Base-by-base conservation (phyloP, 1,139 yeast genomes). In the Saccharomycopsis hybrid region DNA sequence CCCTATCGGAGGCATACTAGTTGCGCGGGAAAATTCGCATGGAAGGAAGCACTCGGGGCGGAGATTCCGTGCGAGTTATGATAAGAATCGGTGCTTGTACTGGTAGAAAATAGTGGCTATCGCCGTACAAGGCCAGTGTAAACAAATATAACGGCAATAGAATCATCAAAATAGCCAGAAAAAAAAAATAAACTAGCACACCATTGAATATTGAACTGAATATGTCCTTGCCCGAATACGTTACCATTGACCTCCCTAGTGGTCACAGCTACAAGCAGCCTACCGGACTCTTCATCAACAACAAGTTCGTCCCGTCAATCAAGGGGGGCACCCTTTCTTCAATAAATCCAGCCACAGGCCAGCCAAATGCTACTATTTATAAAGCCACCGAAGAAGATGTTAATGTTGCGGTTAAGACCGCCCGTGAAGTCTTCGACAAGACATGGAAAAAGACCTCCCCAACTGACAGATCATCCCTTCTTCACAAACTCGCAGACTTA, bases 371-470 rank as follows among this genome's bases (percentile, higher is more conserved):
- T 18, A 62, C 75, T 2, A 89, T 88, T 9, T 78, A 78, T 56
- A 78, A 80, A 38, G 96, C 92, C 4, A 72, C 71, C 30, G 76
- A 68, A 24, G 77, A 71, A 44, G 96, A 88, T 60, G 84, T 88
- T 41, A 88, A 88, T 63, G 58, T 64, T 46, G 96, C 96, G 1
- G 96, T 87, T 2, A 69, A 68, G 5, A 82, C 85, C 28, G 96
- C 96, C 11, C 71, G 80, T 51, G 65, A 68, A 24, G 94, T 94
- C 3, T 87, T 81, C 71, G 74, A 77, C 49, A 56, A 60, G 13
- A 61, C 62, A 4, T 79, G 85, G 80, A 69, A 71, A 49, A 65
- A 70, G 55, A 62, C 70, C 28, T 62, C 77, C 2, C 76, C 78
- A n/a, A 61, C 69, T 28, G 74, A 72, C 52, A 72, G 80, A 46